Conservation (phyloP, 2,329 filamentous ascomycete genomes). For the Fusarium sp. region DNA sequence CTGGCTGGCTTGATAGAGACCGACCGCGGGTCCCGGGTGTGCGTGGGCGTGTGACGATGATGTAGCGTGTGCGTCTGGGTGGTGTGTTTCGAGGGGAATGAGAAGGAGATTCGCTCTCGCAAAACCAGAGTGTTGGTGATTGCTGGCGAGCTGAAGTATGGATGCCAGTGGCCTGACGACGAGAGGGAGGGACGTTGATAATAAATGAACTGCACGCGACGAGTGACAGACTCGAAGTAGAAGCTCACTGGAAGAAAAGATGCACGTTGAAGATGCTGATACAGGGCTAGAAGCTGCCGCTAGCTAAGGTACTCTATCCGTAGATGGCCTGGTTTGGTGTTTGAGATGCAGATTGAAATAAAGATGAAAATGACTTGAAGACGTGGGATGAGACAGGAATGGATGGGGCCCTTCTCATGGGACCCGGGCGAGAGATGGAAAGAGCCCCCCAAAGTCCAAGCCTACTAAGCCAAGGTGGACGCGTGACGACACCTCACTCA, state of each 20-base stretch:
- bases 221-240: neutral
- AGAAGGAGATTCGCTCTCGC: conserved; percentile 10
- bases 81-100: conserved; percentile 30
- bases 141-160: conserved; percentile 7
- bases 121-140: neutral
- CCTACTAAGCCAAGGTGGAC: neutral
- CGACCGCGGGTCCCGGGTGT: conserved; percentile 9
- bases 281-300: conserved; percentile 6
- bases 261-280: conserved; percentile 23
- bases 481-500: conserved; percentile 21
- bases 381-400: conserved; percentile 20
- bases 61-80: conserved; percentile 31
- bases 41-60: conserved; percentile 32
- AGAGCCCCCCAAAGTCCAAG: neutral
- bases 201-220: neutral
- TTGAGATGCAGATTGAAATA: conserved; percentile 34
- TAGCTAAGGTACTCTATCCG: neutral
- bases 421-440: conserved; percentile 29
- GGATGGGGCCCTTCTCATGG: conserved; percentile 16
- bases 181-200: neutral
- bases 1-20: conserved; percentile 4
- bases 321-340: neutral
- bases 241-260: conserved; percentile 10
- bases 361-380: conserved; percentile 22
- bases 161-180: conserved; percentile 26